These are phyloP conservation scores for Persicaria maculosa DNA, from an alignment of 148 eudicot genomes.

Conservation along the genomic window DNA sequence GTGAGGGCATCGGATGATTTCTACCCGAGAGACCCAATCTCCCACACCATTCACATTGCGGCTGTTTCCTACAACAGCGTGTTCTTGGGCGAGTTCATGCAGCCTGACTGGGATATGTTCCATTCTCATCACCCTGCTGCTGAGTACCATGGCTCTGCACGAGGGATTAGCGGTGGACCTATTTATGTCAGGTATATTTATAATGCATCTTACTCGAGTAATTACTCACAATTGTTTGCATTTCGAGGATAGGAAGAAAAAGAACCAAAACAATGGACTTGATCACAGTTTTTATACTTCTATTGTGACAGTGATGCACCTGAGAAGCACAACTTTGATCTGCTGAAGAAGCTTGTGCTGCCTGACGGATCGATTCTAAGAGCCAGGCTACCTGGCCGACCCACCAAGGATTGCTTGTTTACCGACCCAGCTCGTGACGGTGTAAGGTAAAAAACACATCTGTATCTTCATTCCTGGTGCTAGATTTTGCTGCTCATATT, in stretches of 20 bases:
- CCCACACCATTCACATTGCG: conserved; percentile 90
- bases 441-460: conserved; percentile 34
- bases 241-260: background rate
- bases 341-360: conserved; percentile 73
- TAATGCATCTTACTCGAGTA: background rate
- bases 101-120: conserved; percentile 96
- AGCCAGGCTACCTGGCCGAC: conserved; percentile 87
- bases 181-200: conserved; percentile 57
- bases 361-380: conserved; percentile 81
- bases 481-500: background rate
- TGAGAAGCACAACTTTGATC: conserved; percentile 69
- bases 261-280: background rate
- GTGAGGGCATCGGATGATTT: conserved; percentile 95
- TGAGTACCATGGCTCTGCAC: conserved; percentile 81
- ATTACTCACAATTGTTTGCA: too few relatives aligned
- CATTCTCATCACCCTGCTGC: conserved; percentile 81
- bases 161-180: conserved; percentile 87
- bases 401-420: conserved; percentile 72
- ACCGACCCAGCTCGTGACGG: conserved; percentile 82
- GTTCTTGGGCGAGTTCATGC: conserved; percentile 88
- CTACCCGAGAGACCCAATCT: conserved; percentile 70
- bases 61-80: conserved; percentile 82
- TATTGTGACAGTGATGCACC: conserved; percentile 67
- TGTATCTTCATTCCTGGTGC: background rate
- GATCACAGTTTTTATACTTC: background rate